Percentiles rank a stretch among this genome's conserved stretches.
phyloP scores from a whole-genome alignment of 805 yeast species.

The Sugiyamaella americana region DNA sequence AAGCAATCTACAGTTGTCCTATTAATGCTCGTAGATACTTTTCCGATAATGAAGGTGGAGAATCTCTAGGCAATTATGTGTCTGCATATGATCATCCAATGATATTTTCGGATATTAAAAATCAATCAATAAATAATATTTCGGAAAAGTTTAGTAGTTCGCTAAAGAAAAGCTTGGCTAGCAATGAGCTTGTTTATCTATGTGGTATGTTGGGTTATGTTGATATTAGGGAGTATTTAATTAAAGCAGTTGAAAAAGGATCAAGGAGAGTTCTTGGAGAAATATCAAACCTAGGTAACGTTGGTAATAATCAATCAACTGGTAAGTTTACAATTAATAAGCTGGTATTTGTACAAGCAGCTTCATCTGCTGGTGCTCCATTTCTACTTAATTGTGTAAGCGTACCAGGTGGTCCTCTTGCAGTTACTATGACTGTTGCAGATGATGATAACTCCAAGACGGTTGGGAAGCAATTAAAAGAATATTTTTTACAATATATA shows the following conservation, averaged over 20 bases:
- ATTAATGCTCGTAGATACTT: slow-evolving; percentile 17
- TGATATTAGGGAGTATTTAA: slow-evolving; percentile 12
- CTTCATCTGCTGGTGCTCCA: slow-evolving; percentile 13
- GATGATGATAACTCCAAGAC: slow-evolving; percentile 9
- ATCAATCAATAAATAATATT: neutral
- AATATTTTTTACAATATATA: too few species aligned
- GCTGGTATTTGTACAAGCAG: slow-evolving; percentile 16
- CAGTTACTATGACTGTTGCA: slow-evolving; percentile 13
- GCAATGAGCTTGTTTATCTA: neutral
- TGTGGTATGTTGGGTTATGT: slow-evolving; percentile 13
- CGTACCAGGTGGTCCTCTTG: slow-evolving; percentile 11
- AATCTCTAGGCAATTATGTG: slow-evolving; percentile 16
- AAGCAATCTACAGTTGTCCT: slow-evolving; percentile 9
- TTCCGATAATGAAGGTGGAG: neutral
- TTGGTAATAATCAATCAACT: neutral
- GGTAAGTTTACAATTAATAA: slow-evolving; percentile 1
- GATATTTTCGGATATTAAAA: neutral
- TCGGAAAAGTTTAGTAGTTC: neutral
- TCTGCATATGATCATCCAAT: slow-evolving; percentile 5
- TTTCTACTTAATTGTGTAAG: slow-evolving; percentile 12
- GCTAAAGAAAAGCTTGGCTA: neutral
- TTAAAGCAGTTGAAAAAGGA: slow-evolving; percentile 1
- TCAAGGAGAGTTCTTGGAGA: slow-evolving; percentile 12
- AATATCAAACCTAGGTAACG: slow-evolving; percentile 19
- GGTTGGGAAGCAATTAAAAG: too few species aligned